These are phyloP conservation scores for Neofusicoccum sp. DNA, from an alignment of 2,329 filamentous ascomycete species.

Conservation along the genomic window DNA sequence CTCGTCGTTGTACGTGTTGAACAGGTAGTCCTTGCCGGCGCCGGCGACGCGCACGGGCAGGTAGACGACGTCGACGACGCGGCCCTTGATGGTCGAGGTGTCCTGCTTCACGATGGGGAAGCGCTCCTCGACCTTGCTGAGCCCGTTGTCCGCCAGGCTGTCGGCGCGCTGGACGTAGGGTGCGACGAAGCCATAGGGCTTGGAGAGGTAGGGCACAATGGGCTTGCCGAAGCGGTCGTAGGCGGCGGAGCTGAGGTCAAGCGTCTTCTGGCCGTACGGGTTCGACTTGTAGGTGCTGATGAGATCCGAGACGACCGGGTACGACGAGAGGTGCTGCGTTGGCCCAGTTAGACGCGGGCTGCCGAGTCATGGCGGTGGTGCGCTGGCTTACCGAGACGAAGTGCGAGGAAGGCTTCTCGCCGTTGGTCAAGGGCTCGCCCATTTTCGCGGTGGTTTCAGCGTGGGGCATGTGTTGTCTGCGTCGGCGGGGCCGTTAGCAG, in stretches of 20 bases:
- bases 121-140: constrained; percentile 36
- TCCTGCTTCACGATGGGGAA: constrained; percentile 50
- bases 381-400: constrained; percentile 37
- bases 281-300: constrained; percentile 77
- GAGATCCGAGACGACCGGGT: constrained; percentile 78
- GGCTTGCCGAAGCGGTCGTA: constrained; percentile 77
- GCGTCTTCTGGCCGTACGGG: constrained; percentile 78
- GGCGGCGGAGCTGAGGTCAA: constrained; percentile 70
- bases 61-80: constrained; percentile 26
- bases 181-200: constrained; percentile 76
- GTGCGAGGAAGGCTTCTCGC: constrained; percentile 39
- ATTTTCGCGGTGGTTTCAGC: constrained; percentile 30
- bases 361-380: constrained; percentile 15
- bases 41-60: constrained; percentile 29
- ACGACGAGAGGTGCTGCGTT: constrained; percentile 74
- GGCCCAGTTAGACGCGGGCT: constrained; percentile 8
- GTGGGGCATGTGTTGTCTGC: constrained; percentile 16
- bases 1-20: constrained; percentile 39
- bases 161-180: constrained; percentile 86
- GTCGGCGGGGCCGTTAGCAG: background rate
- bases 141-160: constrained; percentile 39
- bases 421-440: constrained; percentile 39
- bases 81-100: constrained; percentile 42
- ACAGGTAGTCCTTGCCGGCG: constrained; percentile 35
- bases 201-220: constrained; percentile 72